Evolutionary conservation across 768 basidiomycete genomes (phyloP).

Genomic region (Pisolithus sp.): DNA sequence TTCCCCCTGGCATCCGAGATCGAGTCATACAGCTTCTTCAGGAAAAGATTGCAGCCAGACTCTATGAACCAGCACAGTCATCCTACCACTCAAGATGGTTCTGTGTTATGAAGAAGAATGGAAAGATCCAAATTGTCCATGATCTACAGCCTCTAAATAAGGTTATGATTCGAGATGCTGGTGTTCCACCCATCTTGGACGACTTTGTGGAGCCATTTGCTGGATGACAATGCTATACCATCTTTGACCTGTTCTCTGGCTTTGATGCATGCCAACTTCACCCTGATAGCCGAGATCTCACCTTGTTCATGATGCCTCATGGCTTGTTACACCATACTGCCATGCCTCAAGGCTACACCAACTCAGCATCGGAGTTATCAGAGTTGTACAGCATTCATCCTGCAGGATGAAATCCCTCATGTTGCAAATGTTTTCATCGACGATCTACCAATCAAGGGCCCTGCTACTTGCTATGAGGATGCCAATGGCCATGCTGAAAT

Average conservation of each 20-base stretch:
- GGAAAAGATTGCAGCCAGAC: conserved; percentile 31
- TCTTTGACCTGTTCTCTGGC: too few species aligned
- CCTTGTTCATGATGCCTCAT: too few species aligned
- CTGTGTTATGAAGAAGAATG: conserved; percentile 28
- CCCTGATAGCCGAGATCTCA: too few species aligned
- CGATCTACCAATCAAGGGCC: conserved; percentile 31
- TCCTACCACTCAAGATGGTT: conserved; percentile 37
- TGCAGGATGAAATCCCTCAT: conserved; percentile 35
- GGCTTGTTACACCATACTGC: too few species aligned
- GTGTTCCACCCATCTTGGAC: too few species aligned
- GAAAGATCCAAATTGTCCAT: conserved; percentile 15
- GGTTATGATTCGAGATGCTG: neutral
- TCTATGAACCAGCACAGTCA: conserved; percentile 33
- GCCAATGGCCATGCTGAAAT: conserved; percentile 28
- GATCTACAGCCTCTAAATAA: conserved; percentile 16
- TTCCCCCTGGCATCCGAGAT: conserved; percentile 21
- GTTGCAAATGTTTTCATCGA: conserved; percentile 34
- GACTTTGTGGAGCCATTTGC: too few species aligned
- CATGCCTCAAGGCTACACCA: too few species aligned
- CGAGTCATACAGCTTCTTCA: conserved; percentile 8
- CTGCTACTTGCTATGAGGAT: conserved; percentile 20
- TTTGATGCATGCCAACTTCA: too few species aligned
- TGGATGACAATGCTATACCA: too few species aligned
- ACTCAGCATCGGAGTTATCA: too few species aligned
- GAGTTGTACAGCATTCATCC: conserved; percentile 11